phyloP scores from a whole-genome alignment of 164 flowering plant genomes.

The Taxillus chinensis region DNA sequence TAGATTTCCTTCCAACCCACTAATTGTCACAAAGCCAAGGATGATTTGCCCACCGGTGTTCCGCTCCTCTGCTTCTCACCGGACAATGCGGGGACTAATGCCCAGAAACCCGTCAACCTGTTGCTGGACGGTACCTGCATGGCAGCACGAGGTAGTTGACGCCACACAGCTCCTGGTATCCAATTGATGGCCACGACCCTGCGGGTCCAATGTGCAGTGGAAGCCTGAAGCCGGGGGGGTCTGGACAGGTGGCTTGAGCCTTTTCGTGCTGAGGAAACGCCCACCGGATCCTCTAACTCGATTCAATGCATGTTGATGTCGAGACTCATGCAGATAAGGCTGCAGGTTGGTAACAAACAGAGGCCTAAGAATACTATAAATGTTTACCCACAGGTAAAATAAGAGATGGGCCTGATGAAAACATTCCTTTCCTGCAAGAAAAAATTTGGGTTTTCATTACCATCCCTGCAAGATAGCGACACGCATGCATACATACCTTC shows the following conservation, averaged over 20 bases:
- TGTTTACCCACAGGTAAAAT: too few relatives aligned
- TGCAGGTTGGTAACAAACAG: conserved; percentile 12
- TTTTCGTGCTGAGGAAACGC: conserved; percentile 68
- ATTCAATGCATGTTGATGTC: conserved; percentile 75
- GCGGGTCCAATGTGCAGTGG: conserved; percentile 10
- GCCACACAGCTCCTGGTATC: conserved; percentile 17
- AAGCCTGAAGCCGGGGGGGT: conserved; percentile 2
- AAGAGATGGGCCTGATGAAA: too few relatives aligned
- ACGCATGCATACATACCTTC: conserved; percentile 25
- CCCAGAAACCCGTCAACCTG: conserved; percentile 25
- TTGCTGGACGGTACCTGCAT: conserved; percentile 19
- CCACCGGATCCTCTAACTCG: conserved; percentile 84
- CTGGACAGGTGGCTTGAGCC: conserved; percentile 23
- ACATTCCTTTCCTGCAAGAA: too few relatives aligned
- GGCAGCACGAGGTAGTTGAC: conserved; percentile 23
- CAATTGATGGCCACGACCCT: neutral
- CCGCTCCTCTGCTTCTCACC: conserved; percentile 22
- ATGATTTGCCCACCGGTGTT: conserved; percentile 67
- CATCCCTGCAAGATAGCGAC: too few relatives aligned
- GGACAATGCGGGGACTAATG: conserved; percentile 28
- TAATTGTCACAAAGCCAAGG: conserved; percentile 93
- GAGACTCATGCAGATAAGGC: conserved; percentile 88
- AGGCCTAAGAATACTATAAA: too few relatives aligned
- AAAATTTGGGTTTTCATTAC: too few relatives aligned
- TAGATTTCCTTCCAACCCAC: too few relatives aligned